Evolutionary conservation across 2,329 filamentous ascomycete genomes (phyloP).

Genomic region (Diplocarpon rosae): DNA sequence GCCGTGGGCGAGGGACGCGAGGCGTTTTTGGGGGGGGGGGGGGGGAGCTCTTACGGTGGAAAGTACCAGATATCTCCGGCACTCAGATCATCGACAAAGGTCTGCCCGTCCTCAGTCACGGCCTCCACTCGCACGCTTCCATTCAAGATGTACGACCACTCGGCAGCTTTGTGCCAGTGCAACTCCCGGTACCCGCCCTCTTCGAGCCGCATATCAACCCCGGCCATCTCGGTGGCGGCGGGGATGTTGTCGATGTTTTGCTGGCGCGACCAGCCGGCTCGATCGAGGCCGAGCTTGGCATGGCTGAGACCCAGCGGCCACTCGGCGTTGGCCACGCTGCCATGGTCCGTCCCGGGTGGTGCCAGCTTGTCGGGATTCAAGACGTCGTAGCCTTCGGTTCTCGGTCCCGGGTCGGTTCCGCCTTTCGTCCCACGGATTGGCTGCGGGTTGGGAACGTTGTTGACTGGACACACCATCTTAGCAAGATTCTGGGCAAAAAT

Average conservation of each 20-base stretch:
- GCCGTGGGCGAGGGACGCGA: too few relatives aligned
- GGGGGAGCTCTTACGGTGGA: slow-evolving; percentile 40
- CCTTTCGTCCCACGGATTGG: slow-evolving; percentile 42
- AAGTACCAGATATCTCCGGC: slow-evolving; percentile 78
- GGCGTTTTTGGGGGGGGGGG: background rate
- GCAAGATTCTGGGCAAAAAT: too few relatives aligned
- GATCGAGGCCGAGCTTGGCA: slow-evolving; percentile 41
- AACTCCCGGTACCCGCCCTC: slow-evolving; percentile 64
- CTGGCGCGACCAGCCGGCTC: slow-evolving; percentile 68
- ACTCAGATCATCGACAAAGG: slow-evolving; percentile 65
- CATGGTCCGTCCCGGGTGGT: slow-evolving; percentile 63
- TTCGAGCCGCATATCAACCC: slow-evolving; percentile 69
- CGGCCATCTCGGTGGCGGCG: slow-evolving; percentile 58
- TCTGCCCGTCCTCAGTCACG: slow-evolving; percentile 64
- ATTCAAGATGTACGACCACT: slow-evolving; percentile 67
- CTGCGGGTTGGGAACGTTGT: slow-evolving; percentile 39
- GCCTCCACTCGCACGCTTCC: slow-evolving; percentile 62
- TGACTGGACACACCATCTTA: slow-evolving; percentile 25
- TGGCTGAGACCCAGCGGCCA: slow-evolving; percentile 41
- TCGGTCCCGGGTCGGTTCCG: slow-evolving; percentile 45
- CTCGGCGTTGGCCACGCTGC: slow-evolving; percentile 58
- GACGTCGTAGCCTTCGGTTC: slow-evolving; percentile 54
- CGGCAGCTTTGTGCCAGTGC: slow-evolving; percentile 73
- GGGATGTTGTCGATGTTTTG: slow-evolving; percentile 56
- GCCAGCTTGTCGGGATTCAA: slow-evolving; percentile 63